These are phyloP conservation scores for Gigaspora rosea DNA, from an alignment of 192 early-diverging fungal species.

Conservation along the genomic window DNA sequence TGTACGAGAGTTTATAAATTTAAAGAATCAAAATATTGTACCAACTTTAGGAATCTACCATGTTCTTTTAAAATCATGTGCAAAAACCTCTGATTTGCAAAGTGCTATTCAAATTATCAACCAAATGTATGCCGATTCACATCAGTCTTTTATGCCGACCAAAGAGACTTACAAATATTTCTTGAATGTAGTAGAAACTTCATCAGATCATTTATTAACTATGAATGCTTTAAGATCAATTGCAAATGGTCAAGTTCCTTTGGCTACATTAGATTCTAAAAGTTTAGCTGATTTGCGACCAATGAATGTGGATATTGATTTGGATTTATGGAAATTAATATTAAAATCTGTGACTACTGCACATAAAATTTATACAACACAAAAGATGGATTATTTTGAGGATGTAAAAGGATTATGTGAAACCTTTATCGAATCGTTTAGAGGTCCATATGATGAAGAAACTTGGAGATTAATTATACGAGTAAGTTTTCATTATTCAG, in stretches of 20 bases:
- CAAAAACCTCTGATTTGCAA: neutral
- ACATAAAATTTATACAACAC: slow-evolving; percentile 2
- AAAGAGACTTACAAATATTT: slow-evolving; percentile 11
- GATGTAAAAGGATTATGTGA: neutral
- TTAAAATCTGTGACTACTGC: slow-evolving; percentile 5
- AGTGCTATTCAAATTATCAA: slow-evolving; percentile 10
- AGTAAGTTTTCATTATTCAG: neutral
- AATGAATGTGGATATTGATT: slow-evolving; percentile 1
- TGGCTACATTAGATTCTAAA: neutral
- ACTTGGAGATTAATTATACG: slow-evolving; percentile 18
- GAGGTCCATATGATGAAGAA: neutral
- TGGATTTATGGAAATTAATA: slow-evolving; percentile 1
- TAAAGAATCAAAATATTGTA: slow-evolving; percentile 12
- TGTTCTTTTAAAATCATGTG: neutral
- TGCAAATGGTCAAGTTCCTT: neutral
- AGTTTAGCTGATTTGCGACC: neutral
- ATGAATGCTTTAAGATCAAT: neutral
- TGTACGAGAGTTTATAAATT: neutral
- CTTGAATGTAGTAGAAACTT: neutral
- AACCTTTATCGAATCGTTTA: neutral
- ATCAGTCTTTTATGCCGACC: neutral
- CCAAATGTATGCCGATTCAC: slow-evolving; percentile 2
- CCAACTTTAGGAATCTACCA: slow-evolving; percentile 20
- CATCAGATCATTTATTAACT: neutral
- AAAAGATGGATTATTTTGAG: neutral